Conservation (phyloP, 441 rosid species). For the Adansonia madagascariensis region DNA sequence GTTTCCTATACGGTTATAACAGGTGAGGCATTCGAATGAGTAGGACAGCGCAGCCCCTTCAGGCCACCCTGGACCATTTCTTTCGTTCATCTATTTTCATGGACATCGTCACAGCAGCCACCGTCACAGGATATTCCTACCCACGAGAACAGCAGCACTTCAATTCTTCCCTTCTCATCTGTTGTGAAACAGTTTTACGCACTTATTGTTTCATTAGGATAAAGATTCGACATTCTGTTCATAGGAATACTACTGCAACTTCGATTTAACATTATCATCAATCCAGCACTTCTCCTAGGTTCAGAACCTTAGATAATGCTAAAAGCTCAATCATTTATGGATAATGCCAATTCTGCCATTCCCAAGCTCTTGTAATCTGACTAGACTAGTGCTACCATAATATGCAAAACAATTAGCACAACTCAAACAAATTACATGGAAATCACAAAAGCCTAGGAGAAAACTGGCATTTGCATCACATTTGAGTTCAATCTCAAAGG, state of each 20-base stretch:
- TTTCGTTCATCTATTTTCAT: not conserved
- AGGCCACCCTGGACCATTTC: not conserved
- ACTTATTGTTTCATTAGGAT: not conserved
- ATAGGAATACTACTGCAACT: not conserved
- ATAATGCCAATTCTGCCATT: not conserved
- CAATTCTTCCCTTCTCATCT: not conserved
- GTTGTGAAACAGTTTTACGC: no score
- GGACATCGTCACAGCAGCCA: no score
- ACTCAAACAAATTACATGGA: not conserved
- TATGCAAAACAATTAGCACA: not conserved
- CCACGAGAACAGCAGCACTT: no score
- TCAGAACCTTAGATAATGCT: not conserved
- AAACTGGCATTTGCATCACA: slow-evolving; percentile 26
- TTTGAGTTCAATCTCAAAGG: slow-evolving; percentile 5
- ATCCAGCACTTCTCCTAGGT: not conserved
- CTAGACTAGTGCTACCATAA: not conserved
- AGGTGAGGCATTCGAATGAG: not conserved
- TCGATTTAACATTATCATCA: not conserved
- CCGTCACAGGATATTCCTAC: no score
- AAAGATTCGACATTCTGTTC: not conserved
- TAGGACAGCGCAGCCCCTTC: no score
- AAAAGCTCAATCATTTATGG: slow-evolving; percentile 2
- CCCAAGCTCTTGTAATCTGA: slow-evolving; percentile 2
- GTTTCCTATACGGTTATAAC: not conserved
- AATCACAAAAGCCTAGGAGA: slow-evolving; percentile 22